Conservation (phyloP, 2,329 filamentous ascomycete genomes). For the Aspergillus eucalypticola region DNA sequence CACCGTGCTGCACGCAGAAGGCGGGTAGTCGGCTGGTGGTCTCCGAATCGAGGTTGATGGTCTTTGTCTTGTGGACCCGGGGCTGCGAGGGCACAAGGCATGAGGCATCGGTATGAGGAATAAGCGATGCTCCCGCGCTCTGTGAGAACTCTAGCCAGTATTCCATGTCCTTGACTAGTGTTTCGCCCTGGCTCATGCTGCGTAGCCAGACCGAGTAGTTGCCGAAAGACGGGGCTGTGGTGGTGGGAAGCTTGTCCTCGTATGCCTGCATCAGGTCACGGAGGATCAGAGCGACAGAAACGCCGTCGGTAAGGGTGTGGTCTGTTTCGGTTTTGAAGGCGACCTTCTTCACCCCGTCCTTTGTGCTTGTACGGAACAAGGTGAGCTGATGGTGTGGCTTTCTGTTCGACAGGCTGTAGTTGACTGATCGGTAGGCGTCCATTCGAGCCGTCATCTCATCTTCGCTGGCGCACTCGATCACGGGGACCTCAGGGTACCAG, state of each 20-base stretch:
- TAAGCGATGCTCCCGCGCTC: neutral
- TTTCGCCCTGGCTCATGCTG: neutral
- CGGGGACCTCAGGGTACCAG: neutral
- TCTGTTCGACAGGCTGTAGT: neutral
- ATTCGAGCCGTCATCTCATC: neutral
- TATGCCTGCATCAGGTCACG: neutral
- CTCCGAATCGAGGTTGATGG: neutral
- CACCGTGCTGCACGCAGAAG: neutral
- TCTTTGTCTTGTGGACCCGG: neutral
- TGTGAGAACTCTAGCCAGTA: neutral
- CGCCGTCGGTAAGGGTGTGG: neutral
- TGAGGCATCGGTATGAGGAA: neutral
- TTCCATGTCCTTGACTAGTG: neutral
- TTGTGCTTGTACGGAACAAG: neutral
- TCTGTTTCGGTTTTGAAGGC: neutral
- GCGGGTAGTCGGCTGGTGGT: neutral
- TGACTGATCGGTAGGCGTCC: neutral
- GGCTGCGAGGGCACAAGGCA: neutral
- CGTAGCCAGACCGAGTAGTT: neutral
- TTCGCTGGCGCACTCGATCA: neutral
- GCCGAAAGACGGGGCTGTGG: neutral
- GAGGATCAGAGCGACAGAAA: neutral
- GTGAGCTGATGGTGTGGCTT: neutral
- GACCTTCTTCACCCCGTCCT: neutral
- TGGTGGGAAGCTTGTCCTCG: neutral